Percentiles rank a stretch among this genome's conserved stretches.
These are phyloP conservation scores for Primulina eburnea DNA, from an alignment of 257 asterid species.

Conservation along the genomic window DNA sequence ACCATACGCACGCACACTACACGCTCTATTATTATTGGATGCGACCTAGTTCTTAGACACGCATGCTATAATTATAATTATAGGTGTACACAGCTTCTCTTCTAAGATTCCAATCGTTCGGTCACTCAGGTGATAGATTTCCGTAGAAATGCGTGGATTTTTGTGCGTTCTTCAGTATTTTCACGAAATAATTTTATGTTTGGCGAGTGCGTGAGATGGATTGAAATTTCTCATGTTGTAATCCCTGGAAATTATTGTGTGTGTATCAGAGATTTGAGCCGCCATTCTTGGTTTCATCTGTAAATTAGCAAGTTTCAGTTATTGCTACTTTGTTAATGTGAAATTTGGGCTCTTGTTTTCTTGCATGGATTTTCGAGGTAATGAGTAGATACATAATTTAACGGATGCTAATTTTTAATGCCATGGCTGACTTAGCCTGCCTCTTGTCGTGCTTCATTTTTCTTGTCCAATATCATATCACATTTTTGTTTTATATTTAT, in stretches of 20 bases:
- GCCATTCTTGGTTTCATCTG: not conserved
- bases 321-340: not conserved
- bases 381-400: not conserved
- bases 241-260: too few relatives aligned
- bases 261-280: not conserved
- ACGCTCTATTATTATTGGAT: conserved; percentile 18
- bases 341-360: not conserved
- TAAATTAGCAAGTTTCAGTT: not conserved
- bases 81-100: conserved; percentile 25
- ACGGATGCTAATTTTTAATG: not conserved
- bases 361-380: not conserved
- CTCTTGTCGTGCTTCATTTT: not conserved
- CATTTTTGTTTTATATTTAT: not conserved
- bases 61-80: conserved; percentile 22
- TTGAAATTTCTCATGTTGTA: too few relatives aligned
- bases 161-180: too few relatives aligned
- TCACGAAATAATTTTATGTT: not conserved
- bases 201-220: not conserved
- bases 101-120: conserved; percentile 27
- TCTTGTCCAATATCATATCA: not conserved
- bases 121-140: not conserved
- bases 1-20: too few relatives aligned
- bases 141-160: not conserved
- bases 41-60: conserved; percentile 36
- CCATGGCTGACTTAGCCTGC: not conserved